phyloP scores from a whole-genome alignment of 2,329 filamentous ascomycete species.

The Blastomyces silverae region DNA sequence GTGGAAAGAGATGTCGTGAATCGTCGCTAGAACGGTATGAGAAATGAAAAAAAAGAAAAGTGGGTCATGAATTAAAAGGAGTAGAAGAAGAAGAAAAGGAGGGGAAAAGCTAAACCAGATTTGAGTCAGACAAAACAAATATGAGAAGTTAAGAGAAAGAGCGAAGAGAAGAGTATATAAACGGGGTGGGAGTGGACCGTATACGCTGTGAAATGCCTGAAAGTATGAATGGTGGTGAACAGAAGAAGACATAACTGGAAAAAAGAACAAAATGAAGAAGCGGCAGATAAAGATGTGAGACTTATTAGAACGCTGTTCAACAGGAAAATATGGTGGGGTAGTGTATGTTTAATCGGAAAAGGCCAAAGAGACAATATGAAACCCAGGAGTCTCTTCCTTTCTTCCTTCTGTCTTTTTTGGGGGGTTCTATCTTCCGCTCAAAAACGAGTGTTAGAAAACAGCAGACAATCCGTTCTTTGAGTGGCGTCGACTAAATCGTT shows the following conservation, averaged over 20 bases:
- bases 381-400: background rate
- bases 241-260: background rate
- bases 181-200: conserved; percentile 11
- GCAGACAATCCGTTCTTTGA: conserved; percentile 90
- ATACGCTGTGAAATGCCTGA: conserved; percentile 12
- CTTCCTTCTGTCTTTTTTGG: background rate
- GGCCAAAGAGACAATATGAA: background rate
- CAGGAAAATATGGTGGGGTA: conserved; percentile 19
- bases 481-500: conserved; percentile 81
- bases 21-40: conserved; percentile 1
- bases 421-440: background rate
- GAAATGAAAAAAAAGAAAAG: background rate
- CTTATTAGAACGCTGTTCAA: conserved; percentile 9
- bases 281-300: conserved; percentile 7
- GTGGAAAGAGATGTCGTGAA: conserved; percentile 16
- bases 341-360: conserved; percentile 23
- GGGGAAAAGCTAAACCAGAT: conserved; percentile 7
- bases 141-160: conserved; percentile 2
- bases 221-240: conserved; percentile 9
- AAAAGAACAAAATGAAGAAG: background rate
- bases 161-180: conserved; percentile 9
- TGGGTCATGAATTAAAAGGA: conserved; percentile 7
- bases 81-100: conserved; percentile 5
- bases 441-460: conserved; percentile 56
- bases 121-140: background rate